Evolutionary conservation across 768 basidiomycete genomes (phyloP), one percentile per base, ranked within the genome.

Genomic region (Lentinula sp.): DNA sequence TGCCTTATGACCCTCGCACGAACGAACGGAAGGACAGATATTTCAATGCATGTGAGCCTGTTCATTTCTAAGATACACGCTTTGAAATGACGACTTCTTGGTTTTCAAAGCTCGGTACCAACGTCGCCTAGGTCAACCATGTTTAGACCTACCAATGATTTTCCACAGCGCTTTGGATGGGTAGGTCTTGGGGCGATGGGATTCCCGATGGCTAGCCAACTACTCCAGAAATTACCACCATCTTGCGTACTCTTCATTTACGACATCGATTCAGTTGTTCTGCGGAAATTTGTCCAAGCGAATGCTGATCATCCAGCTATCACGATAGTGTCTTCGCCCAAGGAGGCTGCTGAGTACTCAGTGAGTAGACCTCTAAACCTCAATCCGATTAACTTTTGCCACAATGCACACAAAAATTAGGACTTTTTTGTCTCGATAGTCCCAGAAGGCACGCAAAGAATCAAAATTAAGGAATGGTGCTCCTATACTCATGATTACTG

Each of bases 141-240:
- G 58, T 59, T 32, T 39, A 13, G 28, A 42, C 42, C 57, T 28
- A 13, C 35, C 15, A 7, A 32, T 36, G 35, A 55, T n/a, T 16
- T 68, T 16, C 72, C 72, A 1, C 35, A 59, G 54, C 55, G 56
- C 28, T 71, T 71, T 57, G 77, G 77, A 62, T 78, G 75, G 76
- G 69, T 79, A 55, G 76, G 77, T 16, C 67, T 77, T 5, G 77
- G 77, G 10, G 76, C 76, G 1, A 79, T 79, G 77, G 77, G 77
- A 3, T 77, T 73, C 64, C 78, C 77, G 0, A 78, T 79, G 78
- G 77, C 75, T 6, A 63, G 65, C 32, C 74, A 74, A 46, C 63
- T 79, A 8, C 70, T 72, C 12, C 67, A 66, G 50, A 74, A 73
- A 50, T 58, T 74, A 9, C 70, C 72, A 6, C 23, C 20, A 2